phyloP scores from a whole-genome alignment of 805 yeast species.

The Schwanniomyces vanrijiae region DNA sequence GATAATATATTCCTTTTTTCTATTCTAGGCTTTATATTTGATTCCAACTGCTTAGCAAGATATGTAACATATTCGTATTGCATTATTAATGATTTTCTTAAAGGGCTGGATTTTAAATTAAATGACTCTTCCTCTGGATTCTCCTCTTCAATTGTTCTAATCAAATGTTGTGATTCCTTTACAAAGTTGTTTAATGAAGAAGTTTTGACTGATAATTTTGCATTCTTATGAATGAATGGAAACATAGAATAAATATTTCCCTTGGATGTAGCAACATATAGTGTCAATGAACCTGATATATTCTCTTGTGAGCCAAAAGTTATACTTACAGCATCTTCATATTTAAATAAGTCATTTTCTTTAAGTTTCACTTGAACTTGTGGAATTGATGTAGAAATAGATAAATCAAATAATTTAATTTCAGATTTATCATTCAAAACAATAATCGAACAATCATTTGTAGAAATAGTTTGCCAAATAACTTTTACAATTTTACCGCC shows the following conservation, averaged over 20 bases:
- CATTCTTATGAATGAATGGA: constrained; percentile 22
- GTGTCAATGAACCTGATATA: constrained; percentile 27
- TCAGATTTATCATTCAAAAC: constrained; percentile 19
- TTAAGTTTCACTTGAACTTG: constrained; percentile 18
- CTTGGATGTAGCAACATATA: constrained; percentile 23
- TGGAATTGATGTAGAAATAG: constrained; percentile 17
- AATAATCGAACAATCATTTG: constrained; percentile 22
- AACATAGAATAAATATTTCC: constrained; percentile 25
- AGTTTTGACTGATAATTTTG: constrained; percentile 16
- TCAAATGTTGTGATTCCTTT: constrained; percentile 9
- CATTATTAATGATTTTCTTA: constrained; percentile 12
- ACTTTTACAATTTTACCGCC: constrained; percentile 19
- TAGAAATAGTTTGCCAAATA: constrained; percentile 23
- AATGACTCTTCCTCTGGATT: constrained; percentile 10
- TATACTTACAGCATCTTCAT: constrained; percentile 22
- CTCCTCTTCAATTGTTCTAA: constrained; percentile 11
- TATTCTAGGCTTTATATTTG: constrained; percentile 6
- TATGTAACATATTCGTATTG: constrained; percentile 17
- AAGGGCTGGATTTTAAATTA: constrained; percentile 10
- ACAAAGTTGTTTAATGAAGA: constrained; percentile 12
- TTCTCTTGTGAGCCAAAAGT: constrained; percentile 25
- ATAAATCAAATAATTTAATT: constrained; percentile 19
- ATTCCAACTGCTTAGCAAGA: constrained; percentile 12
- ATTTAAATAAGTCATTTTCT: constrained; percentile 5
- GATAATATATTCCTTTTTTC: constrained; percentile 14